Evolutionary conservation across 2,329 filamentous ascomycete genomes (phyloP), one percentile per base, ranked within the genome.

Genomic region (Talaromyces sp.): DNA sequence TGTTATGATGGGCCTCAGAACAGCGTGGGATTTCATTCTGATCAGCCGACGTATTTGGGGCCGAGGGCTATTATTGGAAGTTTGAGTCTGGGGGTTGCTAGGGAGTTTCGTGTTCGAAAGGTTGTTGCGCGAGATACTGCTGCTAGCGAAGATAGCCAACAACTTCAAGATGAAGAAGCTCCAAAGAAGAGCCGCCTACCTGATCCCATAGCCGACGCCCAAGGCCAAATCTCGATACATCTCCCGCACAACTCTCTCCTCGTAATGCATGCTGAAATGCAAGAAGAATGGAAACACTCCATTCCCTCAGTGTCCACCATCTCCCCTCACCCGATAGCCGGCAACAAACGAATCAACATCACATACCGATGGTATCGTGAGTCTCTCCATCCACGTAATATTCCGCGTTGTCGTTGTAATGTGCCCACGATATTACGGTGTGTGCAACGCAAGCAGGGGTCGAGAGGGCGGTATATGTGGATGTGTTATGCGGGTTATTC

Each of bases 251-350:
- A 98, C 76, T 96, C 92, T 0, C 84, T 98, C 0, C 83, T 99
- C 0, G 83, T 98, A 10, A 98, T 99, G 95, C 93, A 98, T 73
- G 93, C 94, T 0, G 92, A 96, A 74, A 98, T 97, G 92, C 94
- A 98, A 74, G 94, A 98, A 74, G 89, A 91, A 73, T 98, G 93
- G 93, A 98, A 97, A 76, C 95, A 99, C 76, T 86, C 87, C 69
- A 90, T 99, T 50, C 83, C 88, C 0, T 90, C 93, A 0, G 88
- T 90, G 0, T 82, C 84, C 58, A 87, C 88, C 3, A 90, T 98
- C 65, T 90, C 93, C 67, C 92, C 92, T 1, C 95, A 99, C 75
- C 92, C 93, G 0, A 75, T 97, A 1, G 85, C 93, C 0, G 90
- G 89, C 0, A 93, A 88, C 70, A 88, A 87, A 68, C 85, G 95